Evolutionary conservation across 2,329 filamentous ascomycete genomes (phyloP), one percentile per base, ranked within the genome.

Genomic region (Aspergillus pseudotamarii): DNA sequence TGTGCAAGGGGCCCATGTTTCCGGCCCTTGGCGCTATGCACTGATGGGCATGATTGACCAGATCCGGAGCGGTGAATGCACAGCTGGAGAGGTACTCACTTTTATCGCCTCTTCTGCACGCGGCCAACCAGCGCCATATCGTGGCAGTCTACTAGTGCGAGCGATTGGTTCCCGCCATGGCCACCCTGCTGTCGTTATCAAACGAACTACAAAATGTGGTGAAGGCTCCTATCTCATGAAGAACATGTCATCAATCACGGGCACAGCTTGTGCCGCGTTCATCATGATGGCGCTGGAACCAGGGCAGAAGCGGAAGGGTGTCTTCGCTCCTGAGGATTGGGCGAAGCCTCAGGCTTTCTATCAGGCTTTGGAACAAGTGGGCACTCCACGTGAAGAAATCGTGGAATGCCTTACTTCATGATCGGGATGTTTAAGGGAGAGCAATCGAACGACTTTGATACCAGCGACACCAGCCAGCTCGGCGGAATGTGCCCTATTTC

Each of bases 11-110:
- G 45, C 28, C 41, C 32, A 45, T 32, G 58, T 55, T 14, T 19
- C 66, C 28, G 59, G 62, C 21, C 65, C 65, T n/a, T 67, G 64
- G 64, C 59, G 59, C 19, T 51, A 54, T 41, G 62, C 62, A 38
- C 36, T 66, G 2, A 60, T 45, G 23, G 64, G 64, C n/a, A 62
- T 66, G 59, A 58, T 66, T 14, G 60, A 65, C 21, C 43, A 50
- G n/a, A 59, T 67, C 21, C 51, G 61, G 38, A 65, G 41, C 6
- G 65, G 65, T 4, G 59, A 64, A 48, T 64, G 63, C 38, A 63
- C 63, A 34, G 45, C 34, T n/a, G 59, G 50, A 28, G 63, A 67
- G 48, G 50, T 63, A 30, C 14, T 65, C 23, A 46, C 55, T 19
- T 67, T 67, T 50, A 38, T 67, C 46, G 55, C 64, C 19, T n/a